Percentiles rank a stretch among this genome's conserved stretches.
phyloP scores from a whole-genome alignment of 129 eudicot genomes.

The Saussurea involucrata region DNA sequence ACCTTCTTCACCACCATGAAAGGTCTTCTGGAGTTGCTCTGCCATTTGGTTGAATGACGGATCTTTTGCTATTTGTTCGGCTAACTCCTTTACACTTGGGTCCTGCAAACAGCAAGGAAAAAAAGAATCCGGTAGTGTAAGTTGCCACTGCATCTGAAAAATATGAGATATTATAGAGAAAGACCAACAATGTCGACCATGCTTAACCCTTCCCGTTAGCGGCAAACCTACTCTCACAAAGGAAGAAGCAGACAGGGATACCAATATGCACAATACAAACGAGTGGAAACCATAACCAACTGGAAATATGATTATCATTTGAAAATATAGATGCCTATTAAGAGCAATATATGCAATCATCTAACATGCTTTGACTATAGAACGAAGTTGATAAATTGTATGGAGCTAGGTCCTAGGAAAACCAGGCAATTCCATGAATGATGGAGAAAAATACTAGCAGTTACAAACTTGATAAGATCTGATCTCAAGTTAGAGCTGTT shows the following conservation, averaged over 20 bases:
- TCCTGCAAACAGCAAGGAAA: conserved; percentile 42
- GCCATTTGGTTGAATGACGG: conserved; percentile 95
- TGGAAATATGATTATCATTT: background rate
- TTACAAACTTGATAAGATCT: background rate
- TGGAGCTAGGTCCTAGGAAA: background rate
- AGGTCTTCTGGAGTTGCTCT: conserved; percentile 88
- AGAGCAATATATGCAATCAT: background rate
- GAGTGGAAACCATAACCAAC: background rate
- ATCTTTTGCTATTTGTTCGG: conserved; percentile 94
- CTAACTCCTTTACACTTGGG: conserved; percentile 91
- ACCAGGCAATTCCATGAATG: background rate
- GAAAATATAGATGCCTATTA: background rate
- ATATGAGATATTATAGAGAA: background rate
- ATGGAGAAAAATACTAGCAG: background rate
- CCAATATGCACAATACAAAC: background rate
- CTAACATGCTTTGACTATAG: background rate
- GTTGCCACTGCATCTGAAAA: conserved; percentile 8
- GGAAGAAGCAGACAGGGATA: background rate
- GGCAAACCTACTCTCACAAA: background rate
- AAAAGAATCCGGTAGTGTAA: background rate
- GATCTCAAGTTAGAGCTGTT: background rate
- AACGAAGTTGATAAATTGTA: background rate
- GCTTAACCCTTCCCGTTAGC: background rate
- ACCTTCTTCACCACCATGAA: conserved; percentile 55
- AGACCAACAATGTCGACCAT: background rate